phyloP scores from a whole-genome alignment of 352 stramenopile species.

The Hyaloperonospora brassicae region DNA sequence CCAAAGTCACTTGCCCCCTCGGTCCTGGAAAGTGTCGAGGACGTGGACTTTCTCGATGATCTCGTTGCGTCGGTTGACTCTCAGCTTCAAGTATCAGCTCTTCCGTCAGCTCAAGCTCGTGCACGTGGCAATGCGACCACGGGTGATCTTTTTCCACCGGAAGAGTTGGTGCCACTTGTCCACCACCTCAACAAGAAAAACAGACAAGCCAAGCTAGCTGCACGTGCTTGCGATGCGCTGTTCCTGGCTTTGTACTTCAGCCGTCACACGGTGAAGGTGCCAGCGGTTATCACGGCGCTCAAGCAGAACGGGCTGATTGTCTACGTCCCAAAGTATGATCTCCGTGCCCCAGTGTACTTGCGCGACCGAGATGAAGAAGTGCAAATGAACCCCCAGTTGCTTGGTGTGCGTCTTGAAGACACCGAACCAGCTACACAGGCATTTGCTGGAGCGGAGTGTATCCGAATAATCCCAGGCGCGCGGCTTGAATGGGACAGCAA shows the following conservation, averaged over 20 bases:
- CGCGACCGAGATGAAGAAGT: slow-evolving; percentile 78
- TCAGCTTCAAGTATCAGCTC: slow-evolving; percentile 33
- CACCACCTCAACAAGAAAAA: slow-evolving; percentile 88
- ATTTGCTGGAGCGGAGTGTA: slow-evolving; percentile 51
- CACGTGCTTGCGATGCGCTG: slow-evolving; percentile 83
- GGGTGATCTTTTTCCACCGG: slow-evolving; percentile 37
- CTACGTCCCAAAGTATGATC: slow-evolving; percentile 89
- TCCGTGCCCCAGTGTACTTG: slow-evolving; percentile 88
- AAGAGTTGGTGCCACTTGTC: slow-evolving; percentile 71
- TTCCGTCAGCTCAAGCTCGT: neutral
- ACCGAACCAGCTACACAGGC: slow-evolving; percentile 45
- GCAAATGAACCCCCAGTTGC: slow-evolving; percentile 73
- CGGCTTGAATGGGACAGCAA: slow-evolving; percentile 20
- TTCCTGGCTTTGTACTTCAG: slow-evolving; percentile 92
- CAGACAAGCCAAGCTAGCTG: slow-evolving; percentile 82
- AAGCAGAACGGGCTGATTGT: slow-evolving; percentile 90
- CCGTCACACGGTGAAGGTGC: slow-evolving; percentile 70
- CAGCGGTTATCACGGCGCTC: slow-evolving; percentile 85
- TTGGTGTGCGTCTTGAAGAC: slow-evolving; percentile 61
- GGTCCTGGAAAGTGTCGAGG: slow-evolving; percentile 42
- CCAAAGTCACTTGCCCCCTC: slow-evolving; percentile 46
- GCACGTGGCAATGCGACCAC: slow-evolving; percentile 9
- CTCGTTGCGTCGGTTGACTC: slow-evolving; percentile 56
- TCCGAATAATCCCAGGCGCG: slow-evolving; percentile 58
- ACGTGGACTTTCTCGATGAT: slow-evolving; percentile 58